phyloP scores from a whole-genome alignment of 2,329 filamentous ascomycete species.

The Dothistroma pini region DNA sequence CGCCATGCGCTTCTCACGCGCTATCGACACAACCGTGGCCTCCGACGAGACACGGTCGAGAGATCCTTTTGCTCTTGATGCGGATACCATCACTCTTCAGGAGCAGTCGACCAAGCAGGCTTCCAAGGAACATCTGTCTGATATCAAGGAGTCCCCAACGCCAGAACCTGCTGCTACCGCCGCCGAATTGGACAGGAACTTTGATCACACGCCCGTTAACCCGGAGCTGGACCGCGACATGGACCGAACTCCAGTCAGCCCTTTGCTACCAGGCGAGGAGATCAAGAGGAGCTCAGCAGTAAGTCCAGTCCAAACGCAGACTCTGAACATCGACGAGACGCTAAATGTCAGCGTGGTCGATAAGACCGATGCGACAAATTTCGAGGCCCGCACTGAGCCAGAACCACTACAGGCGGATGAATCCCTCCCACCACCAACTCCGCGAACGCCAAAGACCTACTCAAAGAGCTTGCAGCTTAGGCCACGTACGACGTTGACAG shows the following conservation, averaged over 20 bases:
- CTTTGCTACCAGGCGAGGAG: conserved; percentile 29
- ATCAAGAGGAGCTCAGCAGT: conserved; percentile 33
- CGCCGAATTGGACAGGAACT: conserved; percentile 10
- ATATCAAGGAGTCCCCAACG: conserved; percentile 8
- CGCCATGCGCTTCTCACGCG: conserved; percentile 33
- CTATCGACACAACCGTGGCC: conserved; percentile 29
- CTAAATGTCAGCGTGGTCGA: conserved; percentile 18
- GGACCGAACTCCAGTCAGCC: conserved; percentile 30
- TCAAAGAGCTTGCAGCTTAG: conserved; percentile 35
- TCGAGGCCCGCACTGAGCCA: conserved; percentile 5
- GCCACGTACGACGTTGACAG: conserved; percentile 21
- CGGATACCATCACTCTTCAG: conserved; percentile 34
- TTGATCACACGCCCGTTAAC: conserved; percentile 5
- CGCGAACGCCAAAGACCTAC: conserved; percentile 31
- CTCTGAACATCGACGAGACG: conserved; percentile 31
- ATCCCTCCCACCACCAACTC: conserved; percentile 26
- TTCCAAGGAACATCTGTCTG: conserved; percentile 4
- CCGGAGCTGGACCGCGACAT: conserved; percentile 10
- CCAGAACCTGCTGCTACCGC: conserved; percentile 2
- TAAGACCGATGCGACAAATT: conserved; percentile 8
- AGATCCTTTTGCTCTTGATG: conserved; percentile 33
- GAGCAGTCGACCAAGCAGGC: conserved; percentile 24
- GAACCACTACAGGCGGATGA: conserved; percentile 17
- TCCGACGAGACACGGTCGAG: conserved; percentile 32
- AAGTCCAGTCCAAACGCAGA: conserved; percentile 33